Conservation (phyloP, 1,284 basidiomycete genomes). For the Ganoderma resinaceum region DNA sequence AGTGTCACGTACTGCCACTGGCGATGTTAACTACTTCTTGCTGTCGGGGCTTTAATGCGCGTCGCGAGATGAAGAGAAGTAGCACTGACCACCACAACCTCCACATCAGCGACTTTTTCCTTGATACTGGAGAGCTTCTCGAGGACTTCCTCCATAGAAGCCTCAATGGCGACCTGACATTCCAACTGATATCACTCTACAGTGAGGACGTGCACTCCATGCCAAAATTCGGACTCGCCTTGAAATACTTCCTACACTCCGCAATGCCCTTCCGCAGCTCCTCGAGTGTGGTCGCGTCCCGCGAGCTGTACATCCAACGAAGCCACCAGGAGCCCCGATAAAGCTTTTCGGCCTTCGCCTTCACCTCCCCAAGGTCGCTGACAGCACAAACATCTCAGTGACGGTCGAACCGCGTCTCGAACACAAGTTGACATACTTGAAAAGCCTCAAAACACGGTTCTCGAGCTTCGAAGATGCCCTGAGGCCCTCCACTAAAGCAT, state of each 20-base stretch:
- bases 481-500: background rate
- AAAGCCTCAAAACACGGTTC: background rate
- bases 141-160: background rate
- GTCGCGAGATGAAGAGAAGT: background rate
- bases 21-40: background rate
- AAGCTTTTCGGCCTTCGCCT: background rate
- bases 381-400: background rate
- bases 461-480: background rate
- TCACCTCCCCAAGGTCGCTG: background rate
- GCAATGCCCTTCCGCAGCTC: background rate
- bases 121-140: background rate
- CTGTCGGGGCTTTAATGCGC: background rate
- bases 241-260: background rate
- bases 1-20: background rate
- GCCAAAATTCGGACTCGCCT: background rate
- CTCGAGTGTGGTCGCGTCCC: background rate
- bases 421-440: background rate
- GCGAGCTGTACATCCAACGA: constrained; percentile 1
- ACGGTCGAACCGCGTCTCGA: background rate
- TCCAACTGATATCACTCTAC: background rate
- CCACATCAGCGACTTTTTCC: background rate
- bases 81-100: background rate
- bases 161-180: constrained; percentile 2
- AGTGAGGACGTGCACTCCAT: background rate
- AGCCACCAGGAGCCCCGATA: background rate